Base-by-base conservation (phyloP, 108 stramenopile species). In the Fistulifera solaris region DNA sequence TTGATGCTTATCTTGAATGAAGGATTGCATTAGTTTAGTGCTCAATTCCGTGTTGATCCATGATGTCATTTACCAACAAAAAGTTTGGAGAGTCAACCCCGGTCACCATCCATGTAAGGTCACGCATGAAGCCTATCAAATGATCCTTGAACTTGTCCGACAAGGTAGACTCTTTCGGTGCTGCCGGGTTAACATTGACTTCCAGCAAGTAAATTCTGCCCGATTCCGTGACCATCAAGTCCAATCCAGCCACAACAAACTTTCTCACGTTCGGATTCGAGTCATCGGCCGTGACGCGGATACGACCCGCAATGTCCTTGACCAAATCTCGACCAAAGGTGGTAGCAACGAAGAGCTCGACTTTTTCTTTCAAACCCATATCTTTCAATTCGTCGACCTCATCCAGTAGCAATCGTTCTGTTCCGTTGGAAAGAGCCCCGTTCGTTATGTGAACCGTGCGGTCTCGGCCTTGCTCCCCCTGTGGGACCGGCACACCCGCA, bases 151-250 rank as follows among this genome's bases (percentile, higher is more conserved):
- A 78, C 27, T 51, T 48, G 1, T 52, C 49, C 21, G 23, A 15
- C 0, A 67, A 38, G 1, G 59, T 43, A 21, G 52, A 53, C 38
- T 65, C 51, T 1, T 58, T 61, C 0, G 77, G 77, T 8, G 72
- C 67, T 13, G 57, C 26, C 15, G 77, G 77, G 43, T 72, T 69
- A 19, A 72, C 57, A 44, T 78, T 78, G 24, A 61, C 71, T 40
- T 78, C 77, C 25, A 78, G 38, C 35, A 78, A 43, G 38, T 63
- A 69, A 5, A 72, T 44, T n/a, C 58, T 50, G 17, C 48, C 39
- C 26, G 72, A 60, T 48, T 72, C 68, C 0, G 71, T 72, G 12
- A 78, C 70, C 77, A 78, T 72, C 27, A 78, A 45, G 61, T 78
- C 77, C 0, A 72, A 48, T 14, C 68, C 77, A 2, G 77, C 77